Evolutionary conservation across 106 monocot species (phyloP).

Genomic region (Dactylorhiza incarnata): DNA sequence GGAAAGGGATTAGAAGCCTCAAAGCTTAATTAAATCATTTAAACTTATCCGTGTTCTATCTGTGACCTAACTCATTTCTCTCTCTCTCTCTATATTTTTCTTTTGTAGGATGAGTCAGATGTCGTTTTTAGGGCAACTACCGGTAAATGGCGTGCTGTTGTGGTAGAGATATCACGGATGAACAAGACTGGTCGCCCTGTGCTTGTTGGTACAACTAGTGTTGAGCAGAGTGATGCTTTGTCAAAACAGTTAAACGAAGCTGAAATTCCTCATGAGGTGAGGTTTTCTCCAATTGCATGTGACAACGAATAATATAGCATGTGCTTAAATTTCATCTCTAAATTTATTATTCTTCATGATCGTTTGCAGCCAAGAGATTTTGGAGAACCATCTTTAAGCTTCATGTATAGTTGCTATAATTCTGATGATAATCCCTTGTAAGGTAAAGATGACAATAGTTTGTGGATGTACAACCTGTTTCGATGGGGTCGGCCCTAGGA

Average conservation of each 20-base stretch:
- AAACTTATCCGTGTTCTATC: not conserved
- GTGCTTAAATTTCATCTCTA: not conserved
- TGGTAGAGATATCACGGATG: constrained; percentile 97
- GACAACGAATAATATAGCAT: not conserved
- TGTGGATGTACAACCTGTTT: no score
- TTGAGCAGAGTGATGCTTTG: constrained; percentile 92
- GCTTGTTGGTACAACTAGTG: constrained; percentile 99
- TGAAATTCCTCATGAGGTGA: constrained; percentile 86
- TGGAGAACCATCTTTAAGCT: not conserved
- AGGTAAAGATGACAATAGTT: not conserved
- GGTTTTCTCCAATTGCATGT: constrained; percentile 1
- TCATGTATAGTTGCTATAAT: not conserved
- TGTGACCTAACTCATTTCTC: not conserved
- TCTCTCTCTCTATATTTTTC: not conserved
- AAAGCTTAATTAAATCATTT: not conserved
- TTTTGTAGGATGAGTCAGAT: constrained; percentile 92
- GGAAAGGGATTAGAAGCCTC: not conserved
- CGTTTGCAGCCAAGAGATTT: not conserved
- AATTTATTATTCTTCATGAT: constrained; percentile 1
- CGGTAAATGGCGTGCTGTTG: constrained; percentile 93
- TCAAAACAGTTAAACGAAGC: constrained; percentile 76
- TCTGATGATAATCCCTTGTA: not conserved
- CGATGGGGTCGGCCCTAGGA: no score
- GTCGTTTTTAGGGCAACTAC: constrained; percentile 85
- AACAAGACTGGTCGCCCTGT: constrained; percentile 89